phyloP scores from a whole-genome alignment of 768 basidiomycete species.

The Termitomyces sp. region DNA sequence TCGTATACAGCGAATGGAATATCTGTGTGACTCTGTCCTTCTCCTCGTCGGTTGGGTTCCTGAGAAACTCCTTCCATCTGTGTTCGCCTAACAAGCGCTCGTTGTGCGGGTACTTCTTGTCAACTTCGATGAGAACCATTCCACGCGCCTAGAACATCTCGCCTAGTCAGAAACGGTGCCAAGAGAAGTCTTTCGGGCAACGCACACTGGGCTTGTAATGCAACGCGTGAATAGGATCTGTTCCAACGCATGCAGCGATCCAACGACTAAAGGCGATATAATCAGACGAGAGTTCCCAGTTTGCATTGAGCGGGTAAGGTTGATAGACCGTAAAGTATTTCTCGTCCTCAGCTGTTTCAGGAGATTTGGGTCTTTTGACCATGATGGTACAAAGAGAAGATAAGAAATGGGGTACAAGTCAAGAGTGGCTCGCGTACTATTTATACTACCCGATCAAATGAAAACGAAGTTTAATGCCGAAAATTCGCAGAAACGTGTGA shows the following conservation, averaged over 20 bases:
- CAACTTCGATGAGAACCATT: constrained; percentile 50
- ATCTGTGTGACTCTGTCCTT: constrained; percentile 34
- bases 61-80: constrained; percentile 46
- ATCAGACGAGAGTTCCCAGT: constrained; percentile 42
- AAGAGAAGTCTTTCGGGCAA: constrained; percentile 6
- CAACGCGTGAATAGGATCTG: constrained; percentile 37
- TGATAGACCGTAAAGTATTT: constrained; percentile 46
- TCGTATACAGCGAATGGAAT: constrained; percentile 42
- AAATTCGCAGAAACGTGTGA: constrained; percentile 4
- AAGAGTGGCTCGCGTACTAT: constrained; percentile 7
- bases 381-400: constrained; percentile 20
- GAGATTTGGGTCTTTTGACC: constrained; percentile 41
- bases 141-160: constrained; percentile 34
- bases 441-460: constrained; percentile 8
- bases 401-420: neutral
- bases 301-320: constrained; percentile 49
- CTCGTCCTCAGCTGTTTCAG: constrained; percentile 41
- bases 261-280: constrained; percentile 42
- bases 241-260: constrained; percentile 45
- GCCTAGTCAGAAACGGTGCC: constrained; percentile 5
- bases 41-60: constrained; percentile 38
- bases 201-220: constrained; percentile 48
- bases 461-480: neutral
- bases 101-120: constrained; percentile 33
- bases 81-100: constrained; percentile 49